A percentile compares a stretch with the other conserved stretches of the same genome.
Evolutionary conservation across 2,329 filamentous ascomycete genomes (phyloP).

Genomic region (Emericellopsis cladophorae): DNA sequence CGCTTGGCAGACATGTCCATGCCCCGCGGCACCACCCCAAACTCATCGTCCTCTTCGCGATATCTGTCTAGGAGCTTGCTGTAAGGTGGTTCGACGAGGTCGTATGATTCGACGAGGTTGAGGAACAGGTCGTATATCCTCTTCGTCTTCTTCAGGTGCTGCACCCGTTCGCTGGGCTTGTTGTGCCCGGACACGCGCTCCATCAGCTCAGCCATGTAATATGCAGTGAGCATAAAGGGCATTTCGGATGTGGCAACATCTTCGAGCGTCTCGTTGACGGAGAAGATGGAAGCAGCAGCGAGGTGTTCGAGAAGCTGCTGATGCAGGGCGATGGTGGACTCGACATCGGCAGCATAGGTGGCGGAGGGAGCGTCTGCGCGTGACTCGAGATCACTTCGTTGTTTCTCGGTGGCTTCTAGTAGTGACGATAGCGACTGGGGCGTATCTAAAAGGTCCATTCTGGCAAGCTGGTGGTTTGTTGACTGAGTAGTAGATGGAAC

Average conservation of each 20-base stretch:
- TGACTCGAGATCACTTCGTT: constrained; percentile 45
- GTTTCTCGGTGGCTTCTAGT: constrained; percentile 36
- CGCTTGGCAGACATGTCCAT: constrained; percentile 53
- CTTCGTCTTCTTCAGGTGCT: constrained; percentile 49
- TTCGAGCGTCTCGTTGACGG: constrained; percentile 76
- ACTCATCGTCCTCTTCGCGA: constrained; percentile 55
- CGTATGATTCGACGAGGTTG: constrained; percentile 65
- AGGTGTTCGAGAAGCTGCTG: constrained; percentile 59
- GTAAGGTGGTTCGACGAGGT: constrained; percentile 52
- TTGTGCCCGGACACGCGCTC: constrained; percentile 48
- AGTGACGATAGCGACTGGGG: constrained; percentile 35
- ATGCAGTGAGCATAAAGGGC: constrained; percentile 71
- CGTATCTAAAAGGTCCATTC: constrained; percentile 24
- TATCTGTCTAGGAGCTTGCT: constrained; percentile 61
- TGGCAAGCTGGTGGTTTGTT: background rate
- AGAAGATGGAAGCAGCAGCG: constrained; percentile 69
- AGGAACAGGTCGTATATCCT: constrained; percentile 69
- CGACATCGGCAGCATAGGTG: constrained; percentile 55
- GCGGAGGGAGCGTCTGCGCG: constrained; percentile 53
- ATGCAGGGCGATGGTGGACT: constrained; percentile 56
- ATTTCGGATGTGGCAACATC: constrained; percentile 78
- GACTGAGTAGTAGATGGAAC: no score
- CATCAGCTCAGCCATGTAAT: constrained; percentile 67
- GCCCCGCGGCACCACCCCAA: constrained; percentile 53
- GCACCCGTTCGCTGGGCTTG: constrained; percentile 41